phyloP scores from a whole-genome alignment of 2,329 filamentous ascomycete species.

The Penicillium sp. region DNA sequence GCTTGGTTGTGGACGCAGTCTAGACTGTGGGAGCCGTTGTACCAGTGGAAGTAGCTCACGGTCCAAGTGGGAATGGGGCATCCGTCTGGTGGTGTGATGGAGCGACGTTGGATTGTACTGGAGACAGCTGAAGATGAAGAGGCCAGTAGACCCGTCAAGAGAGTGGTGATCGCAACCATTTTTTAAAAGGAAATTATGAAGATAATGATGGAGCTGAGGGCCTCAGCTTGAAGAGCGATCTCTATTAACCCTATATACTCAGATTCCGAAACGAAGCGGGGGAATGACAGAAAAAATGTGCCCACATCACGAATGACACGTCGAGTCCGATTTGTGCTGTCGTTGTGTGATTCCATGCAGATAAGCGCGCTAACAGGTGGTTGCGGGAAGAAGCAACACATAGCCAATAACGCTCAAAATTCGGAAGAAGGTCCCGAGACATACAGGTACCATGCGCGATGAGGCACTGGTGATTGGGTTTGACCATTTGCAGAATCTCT shows the following conservation, averaged over 20 bases:
- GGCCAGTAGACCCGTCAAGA: slow-evolving; percentile 18
- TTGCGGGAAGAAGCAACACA: not conserved
- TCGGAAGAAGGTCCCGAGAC: slow-evolving; percentile 2
- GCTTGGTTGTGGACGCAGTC: slow-evolving; percentile 20
- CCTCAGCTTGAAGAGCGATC: too few species aligned
- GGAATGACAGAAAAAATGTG: not conserved
- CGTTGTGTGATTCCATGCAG: slow-evolving; percentile 1
- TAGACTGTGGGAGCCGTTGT: slow-evolving; percentile 19
- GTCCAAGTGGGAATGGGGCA: slow-evolving; percentile 32
- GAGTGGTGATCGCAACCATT: slow-evolving; percentile 4
- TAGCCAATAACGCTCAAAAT: not conserved
- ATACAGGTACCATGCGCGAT: not conserved
- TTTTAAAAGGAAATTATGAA: not conserved
- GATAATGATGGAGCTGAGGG: not conserved
- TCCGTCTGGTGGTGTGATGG: slow-evolving; percentile 27
- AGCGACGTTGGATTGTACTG: slow-evolving; percentile 12
- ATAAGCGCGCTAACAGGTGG: not conserved
- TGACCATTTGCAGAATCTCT: not conserved
- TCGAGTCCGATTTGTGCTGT: not conserved
- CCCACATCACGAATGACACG: not conserved
- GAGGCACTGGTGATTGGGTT: not conserved
- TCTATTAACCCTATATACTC: not conserved
- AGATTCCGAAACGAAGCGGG: not conserved
- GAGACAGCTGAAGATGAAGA: slow-evolving; percentile 1
- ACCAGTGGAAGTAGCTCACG: slow-evolving; percentile 24